Percentiles rank a stretch among this genome's conserved stretches.
These are phyloP conservation scores for Coemansia sp. DNA, from an alignment of 192 early-diverging fungal genomes.

Conservation along the genomic window DNA sequence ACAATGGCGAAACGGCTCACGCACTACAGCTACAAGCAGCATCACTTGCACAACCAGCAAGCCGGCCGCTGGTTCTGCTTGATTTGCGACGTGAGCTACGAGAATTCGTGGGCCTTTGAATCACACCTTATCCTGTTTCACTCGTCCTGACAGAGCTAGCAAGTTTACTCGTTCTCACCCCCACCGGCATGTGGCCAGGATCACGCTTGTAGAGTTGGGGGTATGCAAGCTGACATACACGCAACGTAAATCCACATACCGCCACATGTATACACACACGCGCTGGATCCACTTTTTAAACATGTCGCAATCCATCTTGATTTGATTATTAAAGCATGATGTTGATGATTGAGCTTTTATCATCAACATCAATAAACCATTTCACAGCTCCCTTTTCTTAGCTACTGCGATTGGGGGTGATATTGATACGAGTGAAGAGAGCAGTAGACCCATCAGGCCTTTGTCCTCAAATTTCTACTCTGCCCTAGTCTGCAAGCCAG, in stretches of 20 bases:
- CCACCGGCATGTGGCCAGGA: not conserved
- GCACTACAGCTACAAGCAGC: not conserved
- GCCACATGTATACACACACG: not conserved
- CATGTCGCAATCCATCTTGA: not conserved
- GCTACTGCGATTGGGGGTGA: not conserved
- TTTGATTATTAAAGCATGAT: not conserved
- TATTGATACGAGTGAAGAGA: not conserved
- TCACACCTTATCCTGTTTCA: conserved; percentile 29
- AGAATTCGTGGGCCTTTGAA: conserved; percentile 31
- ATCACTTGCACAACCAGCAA: not conserved
- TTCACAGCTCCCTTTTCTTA: not conserved
- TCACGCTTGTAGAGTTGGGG: not conserved
- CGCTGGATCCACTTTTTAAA: not conserved
- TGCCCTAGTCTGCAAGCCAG: not conserved
- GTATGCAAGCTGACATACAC: not conserved
- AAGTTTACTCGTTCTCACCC: not conserved
- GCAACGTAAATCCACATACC: not conserved
- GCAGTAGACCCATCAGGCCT: not conserved
- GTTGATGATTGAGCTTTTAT: not conserved
- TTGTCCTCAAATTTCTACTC: too few species aligned
- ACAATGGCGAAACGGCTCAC: not conserved
- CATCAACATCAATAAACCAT: not conserved
- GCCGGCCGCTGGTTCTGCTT: conserved; percentile 40
- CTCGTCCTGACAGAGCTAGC: not conserved
- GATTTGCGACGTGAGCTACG: conserved; percentile 49